Evolutionary conservation across 2,329 filamentous ascomycete species (phyloP).

Genomic region (Teratosphaeria gauchensis): DNA sequence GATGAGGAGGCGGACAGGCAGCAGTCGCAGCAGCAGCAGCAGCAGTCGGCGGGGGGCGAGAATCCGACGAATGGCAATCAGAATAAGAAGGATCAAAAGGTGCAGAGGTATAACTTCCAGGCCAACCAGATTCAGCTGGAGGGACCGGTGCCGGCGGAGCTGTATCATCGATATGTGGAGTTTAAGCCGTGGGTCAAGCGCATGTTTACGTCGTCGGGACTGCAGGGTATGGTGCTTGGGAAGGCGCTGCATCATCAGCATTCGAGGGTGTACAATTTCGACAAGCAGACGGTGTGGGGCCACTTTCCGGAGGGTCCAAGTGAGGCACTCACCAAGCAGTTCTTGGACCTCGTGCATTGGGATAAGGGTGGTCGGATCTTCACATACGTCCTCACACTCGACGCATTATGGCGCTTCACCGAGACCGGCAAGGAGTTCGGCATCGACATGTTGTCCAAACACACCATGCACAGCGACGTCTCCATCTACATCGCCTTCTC

Average conservation of each 20-base stretch:
- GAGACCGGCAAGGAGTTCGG: constrained; percentile 94
- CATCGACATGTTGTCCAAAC: constrained; percentile 85
- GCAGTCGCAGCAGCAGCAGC: not conserved
- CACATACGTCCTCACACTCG: constrained; percentile 84
- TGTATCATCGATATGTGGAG: constrained; percentile 90
- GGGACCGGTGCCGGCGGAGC: constrained; percentile 66
- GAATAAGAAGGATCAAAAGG: constrained; percentile 38
- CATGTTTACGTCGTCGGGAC: constrained; percentile 72
- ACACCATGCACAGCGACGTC: constrained; percentile 94
- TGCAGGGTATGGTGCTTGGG: constrained; percentile 72
- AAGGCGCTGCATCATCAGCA: constrained; percentile 87
- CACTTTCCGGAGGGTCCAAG: constrained; percentile 51
- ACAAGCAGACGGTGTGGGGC: constrained; percentile 64
- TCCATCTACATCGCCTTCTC: constrained; percentile 84
- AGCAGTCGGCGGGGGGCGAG: not conserved
- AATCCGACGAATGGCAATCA: constrained; percentile 3
- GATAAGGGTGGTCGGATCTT: constrained; percentile 80
- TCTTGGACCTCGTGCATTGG: constrained; percentile 77
- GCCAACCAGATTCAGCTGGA: constrained; percentile 81
- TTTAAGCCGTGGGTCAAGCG: constrained; percentile 82
- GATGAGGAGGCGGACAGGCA: constrained; percentile 13
- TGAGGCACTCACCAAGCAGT: constrained; percentile 62
- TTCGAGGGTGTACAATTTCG: constrained; percentile 78
- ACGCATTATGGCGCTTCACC: constrained; percentile 80
- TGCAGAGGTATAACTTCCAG: constrained; percentile 69